Conservation (phyloP, 1,284 basidiomycete species). For the Pisolithus thermaeus region DNA sequence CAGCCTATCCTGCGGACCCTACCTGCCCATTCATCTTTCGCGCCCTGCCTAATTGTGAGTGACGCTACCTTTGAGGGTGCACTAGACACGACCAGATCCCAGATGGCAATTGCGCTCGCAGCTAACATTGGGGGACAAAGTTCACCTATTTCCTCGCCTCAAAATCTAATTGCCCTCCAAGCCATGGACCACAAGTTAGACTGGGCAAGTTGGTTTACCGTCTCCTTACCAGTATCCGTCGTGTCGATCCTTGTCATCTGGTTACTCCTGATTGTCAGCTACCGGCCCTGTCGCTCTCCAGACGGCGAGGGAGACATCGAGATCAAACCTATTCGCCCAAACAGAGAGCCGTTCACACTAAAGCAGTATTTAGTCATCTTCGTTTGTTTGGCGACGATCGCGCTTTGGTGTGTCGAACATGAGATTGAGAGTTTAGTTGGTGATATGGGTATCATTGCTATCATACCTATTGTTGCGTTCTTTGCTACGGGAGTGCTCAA, state of each 20-base stretch:
- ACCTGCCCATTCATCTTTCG: constrained; percentile 84
- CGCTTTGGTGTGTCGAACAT: constrained; percentile 88
- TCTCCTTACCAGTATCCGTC: constrained; percentile 86
- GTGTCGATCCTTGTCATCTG: constrained; percentile 88
- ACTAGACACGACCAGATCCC: constrained; percentile 7
- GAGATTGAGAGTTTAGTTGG: constrained; percentile 76
- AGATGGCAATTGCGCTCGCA: constrained; percentile 95
- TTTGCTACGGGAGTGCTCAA: constrained; percentile 93
- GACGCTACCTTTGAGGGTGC: background rate
- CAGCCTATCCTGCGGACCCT: constrained; percentile 93
- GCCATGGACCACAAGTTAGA: constrained; percentile 85
- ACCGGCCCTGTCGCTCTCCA: constrained; percentile 63
- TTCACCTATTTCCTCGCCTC: constrained; percentile 92
- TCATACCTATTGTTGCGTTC: constrained; percentile 90
- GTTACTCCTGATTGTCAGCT: constrained; percentile 83
- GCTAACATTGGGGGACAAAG: constrained; percentile 98
- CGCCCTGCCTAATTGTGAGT: constrained; percentile 85
- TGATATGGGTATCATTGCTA: constrained; percentile 97
- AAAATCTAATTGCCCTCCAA: constrained; percentile 91
- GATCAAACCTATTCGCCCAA: constrained; percentile 79
- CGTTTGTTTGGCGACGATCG: constrained; percentile 85
- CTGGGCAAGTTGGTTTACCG: constrained; percentile 94
- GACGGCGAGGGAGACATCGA: constrained; percentile 76
- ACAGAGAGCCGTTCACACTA: constrained; percentile 71
- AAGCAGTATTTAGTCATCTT: constrained; percentile 91